Evolutionary conservation across 345 rosid genomes (phyloP), one percentile per base, ranked within the genome.

Genomic region (Ceriops decandra): DNA sequence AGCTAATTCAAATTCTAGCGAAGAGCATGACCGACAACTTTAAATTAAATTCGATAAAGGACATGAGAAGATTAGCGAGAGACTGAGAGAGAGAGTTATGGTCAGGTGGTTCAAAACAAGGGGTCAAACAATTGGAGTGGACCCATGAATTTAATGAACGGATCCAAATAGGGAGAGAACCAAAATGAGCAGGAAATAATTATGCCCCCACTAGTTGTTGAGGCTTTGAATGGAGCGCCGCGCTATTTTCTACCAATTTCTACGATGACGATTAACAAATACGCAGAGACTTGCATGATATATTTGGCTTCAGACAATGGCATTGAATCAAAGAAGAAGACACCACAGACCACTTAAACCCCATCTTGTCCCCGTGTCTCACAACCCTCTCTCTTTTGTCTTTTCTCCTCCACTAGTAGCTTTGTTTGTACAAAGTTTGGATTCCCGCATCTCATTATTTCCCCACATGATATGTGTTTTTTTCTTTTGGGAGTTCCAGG

Each of bases 171-270:
- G 56, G 42, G 56, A 5, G 30, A 51, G 16, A n/a, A 15, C 5
- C 70, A 47, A 32, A 65, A 74, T 69, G 57, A 74, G 70, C 59
- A 62, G 64, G 54, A 51, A 56, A 76, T 68, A 62, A 71, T 71
- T 49, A 67, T 51, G 58, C 46, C 52, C 46, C 17, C 9, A 49
- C 6, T 5, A 27, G 46, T 66, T 21, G 53, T 33, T 30, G 46
- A 28, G 64, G 66, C 15, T 52, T 42, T 22, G 59, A 61, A 70
- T 7, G 22, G 28, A n/a, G 27, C 28, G 21, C 13, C 30, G 6
- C 30, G 6, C 21, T 15, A 7, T 19, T 24, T 57, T 20, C 21
- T 27, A 16, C 6, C 46, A 15, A 16, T 19, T 31, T 42, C 33
- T 27, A 32, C 32, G 17, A 0, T 52, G 57, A 5, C 15, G 28